Evolutionary conservation across 1,139 yeast genomes (phyloP), one percentile per base, ranked within the genome.

Genomic region (Pichia sp.): DNA sequence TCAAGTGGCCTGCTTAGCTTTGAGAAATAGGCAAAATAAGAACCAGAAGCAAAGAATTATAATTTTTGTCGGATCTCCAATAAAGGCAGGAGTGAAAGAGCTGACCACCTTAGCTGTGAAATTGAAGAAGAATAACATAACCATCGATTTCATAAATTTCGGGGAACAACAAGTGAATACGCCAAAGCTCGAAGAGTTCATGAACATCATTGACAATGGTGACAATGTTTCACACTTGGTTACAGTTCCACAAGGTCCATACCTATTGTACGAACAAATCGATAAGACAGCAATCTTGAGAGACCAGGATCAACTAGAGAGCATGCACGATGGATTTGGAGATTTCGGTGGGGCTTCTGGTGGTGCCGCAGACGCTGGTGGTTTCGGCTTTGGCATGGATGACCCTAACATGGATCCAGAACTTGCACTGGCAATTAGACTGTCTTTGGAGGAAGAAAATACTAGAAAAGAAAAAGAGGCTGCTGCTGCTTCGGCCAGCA

Each of bases 401-500:
- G 98, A 93, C 69, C 95, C 96, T 28, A 83, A 85, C 60, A 87
- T 88, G 82, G 99, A 93, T 63, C 99, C 99, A 25, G 99, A 95
- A 69, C 80, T 93, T 65, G 99, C 98, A 1, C 78, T 93, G 74
- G 99, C 98, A 0, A 79, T 93, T 62, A 78, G 95, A 64, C 79
- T 87, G 70, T 86, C 95, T 2, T 74, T 87, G 57, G 95, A 87
- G 64, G 96, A 87, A 64, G 95, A 87, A 63, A 82, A 82, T 64
- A 79, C 85, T 39, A 77, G 95, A 66, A 93, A 85, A 64, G 91
- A 84, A 60, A 73, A 83, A 61, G 60, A 57, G 13, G 55, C 56
- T 2, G 56, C 57, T n/a, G 55, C 56, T 25, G 43, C 60, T 2
- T 60, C 56, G 10, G 43, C 51, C 10, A n/a, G n/a, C n/a, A 60